Percentiles rank a stretch among this genome's conserved stretches.
These are phyloP conservation scores for Kondoa subrosea DNA, from an alignment of 768 basidiomycete genomes.

Conservation along the genomic window DNA sequence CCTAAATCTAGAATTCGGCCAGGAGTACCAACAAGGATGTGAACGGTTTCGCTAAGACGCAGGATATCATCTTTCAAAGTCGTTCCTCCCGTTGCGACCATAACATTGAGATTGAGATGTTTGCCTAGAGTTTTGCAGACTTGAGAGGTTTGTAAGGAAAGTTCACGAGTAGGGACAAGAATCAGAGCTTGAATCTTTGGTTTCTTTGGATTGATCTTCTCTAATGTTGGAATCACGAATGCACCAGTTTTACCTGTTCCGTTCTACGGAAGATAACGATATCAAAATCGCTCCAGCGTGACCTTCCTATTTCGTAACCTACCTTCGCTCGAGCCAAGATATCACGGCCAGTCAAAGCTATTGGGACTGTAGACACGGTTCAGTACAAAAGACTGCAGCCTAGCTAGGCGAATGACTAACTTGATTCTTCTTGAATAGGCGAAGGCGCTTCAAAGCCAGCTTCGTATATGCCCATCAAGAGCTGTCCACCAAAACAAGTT, in stretches of 20 bases:
- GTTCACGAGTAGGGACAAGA: conserved; percentile 94
- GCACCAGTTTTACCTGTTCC: conserved; percentile 62
- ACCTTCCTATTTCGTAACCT: background rate
- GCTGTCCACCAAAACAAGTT: conserved; percentile 46
- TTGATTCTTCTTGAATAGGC: conserved; percentile 97
- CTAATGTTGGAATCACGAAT: conserved; percentile 91
- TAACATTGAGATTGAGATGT: conserved; percentile 86
- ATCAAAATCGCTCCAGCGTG: background rate
- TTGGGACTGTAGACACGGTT: conserved; percentile 37
- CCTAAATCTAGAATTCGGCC: conserved; percentile 89
- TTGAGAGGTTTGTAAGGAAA: conserved; percentile 95
- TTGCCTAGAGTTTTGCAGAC: conserved; percentile 94
- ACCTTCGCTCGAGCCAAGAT: conserved; percentile 78
- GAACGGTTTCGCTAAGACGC: conserved; percentile 70
- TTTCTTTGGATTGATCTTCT: conserved; percentile 67
- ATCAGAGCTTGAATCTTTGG: conserved; percentile 88
- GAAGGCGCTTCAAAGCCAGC: conserved; percentile 93
- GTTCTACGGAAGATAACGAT: background rate
- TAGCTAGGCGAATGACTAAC: conserved; percentile 9
- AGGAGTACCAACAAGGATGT: conserved; percentile 92
- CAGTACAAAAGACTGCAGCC: background rate
- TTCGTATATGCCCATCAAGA: conserved; percentile 98
- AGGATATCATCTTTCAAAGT: conserved; percentile 96
- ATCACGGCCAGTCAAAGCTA: conserved; percentile 82
- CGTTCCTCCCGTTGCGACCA: conserved; percentile 98